Evolutionary conservation across 2,329 filamentous ascomycete species (phyloP).

Genomic region (Monilinia laxa): DNA sequence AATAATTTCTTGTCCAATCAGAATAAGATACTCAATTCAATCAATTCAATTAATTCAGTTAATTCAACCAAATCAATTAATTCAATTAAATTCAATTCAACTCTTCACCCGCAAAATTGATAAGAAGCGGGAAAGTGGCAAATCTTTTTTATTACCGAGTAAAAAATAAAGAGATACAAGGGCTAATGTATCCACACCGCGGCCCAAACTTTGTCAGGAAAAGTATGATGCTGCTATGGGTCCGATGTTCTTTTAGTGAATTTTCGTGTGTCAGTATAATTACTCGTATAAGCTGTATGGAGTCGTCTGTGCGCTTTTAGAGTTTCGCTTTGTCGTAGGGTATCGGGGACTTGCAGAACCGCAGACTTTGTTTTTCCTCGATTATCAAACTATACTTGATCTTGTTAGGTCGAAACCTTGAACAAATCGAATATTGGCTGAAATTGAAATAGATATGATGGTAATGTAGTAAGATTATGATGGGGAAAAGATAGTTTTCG

Average conservation of each 20-base stretch:
- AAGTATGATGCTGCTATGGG: too few relatives aligned
- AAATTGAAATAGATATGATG: neutral
- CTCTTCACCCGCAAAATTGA: slow-evolving; percentile 12
- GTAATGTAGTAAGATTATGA: neutral
- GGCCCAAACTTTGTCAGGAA: too few relatives aligned
- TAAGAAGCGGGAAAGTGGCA: slow-evolving; percentile 16
- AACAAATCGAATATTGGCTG: neutral
- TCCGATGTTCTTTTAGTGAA: neutral
- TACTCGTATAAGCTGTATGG: neutral
- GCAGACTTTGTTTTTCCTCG: neutral
- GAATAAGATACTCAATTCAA: neutral
- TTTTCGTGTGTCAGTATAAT: neutral
- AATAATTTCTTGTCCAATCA: neutral
- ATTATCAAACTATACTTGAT: neutral
- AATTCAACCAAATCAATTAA: neutral
- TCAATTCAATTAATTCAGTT: neutral
- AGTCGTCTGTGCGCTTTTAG: slow-evolving; percentile 14
- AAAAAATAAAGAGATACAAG: neutral
- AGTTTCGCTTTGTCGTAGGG: slow-evolving; percentile 15
- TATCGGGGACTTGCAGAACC: neutral
- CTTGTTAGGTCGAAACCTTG: neutral
- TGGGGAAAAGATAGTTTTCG: neutral
- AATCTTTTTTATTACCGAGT: slow-evolving; percentile 9
- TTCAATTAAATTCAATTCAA: neutral
- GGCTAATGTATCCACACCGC: neutral